Base-by-base conservation (phyloP, 2,329 filamentous ascomycete genomes). In the Diaporthe citrichinensis region DNA sequence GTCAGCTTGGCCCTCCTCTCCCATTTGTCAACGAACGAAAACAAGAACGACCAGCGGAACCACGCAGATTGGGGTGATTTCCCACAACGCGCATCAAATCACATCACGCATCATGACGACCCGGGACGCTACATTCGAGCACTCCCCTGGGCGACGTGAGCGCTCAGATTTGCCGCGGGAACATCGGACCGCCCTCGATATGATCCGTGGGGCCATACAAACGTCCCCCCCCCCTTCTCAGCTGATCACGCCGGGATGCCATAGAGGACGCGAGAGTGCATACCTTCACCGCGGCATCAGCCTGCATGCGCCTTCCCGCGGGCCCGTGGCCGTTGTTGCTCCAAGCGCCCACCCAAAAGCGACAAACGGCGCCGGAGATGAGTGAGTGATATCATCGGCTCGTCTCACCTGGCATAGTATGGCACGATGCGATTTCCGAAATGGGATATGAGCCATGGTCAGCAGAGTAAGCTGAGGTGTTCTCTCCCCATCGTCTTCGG, bases 21-120 rank as follows among this genome's bases (percentile, higher is more conserved):
- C 57, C 57, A 65, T 71, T 74, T 74, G 74, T 44, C 36, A 9
- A 69, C 51, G 36, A 74, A 51, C 65, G 71, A 71, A 44, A 36
- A 46, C 28, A 59, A 44, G 34, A 51, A 31, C 49, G 34, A 25
- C 31, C 28, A 20, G 36, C 74, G 71, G 71, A 68, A 71, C 41
- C 65, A 25, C 65, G 72, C 62, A 74, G 55, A 28, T 55, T 57
- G 49, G 31, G 65, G 28, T 72, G 28, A 75, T 69, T 67, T 34
- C 69, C 17, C 59, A 36, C 46, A 8, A 2, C 31, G 7, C 14
- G 17, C 65, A 55, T 69, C 65, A 41, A 53, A 69, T 69, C 65
- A 55, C n/a, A 41, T 55, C 49, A 39, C 31, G 61, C 59, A 34
- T 51, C 31, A 51, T 25, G 62, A 53, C 31, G 34, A 9, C 31